A percentile compares a stretch with the other conserved stretches of the same genome.
Conservation (phyloP, 2,329 filamentous ascomycete species). For the Aspergillus pseudoterreus region DNA sequence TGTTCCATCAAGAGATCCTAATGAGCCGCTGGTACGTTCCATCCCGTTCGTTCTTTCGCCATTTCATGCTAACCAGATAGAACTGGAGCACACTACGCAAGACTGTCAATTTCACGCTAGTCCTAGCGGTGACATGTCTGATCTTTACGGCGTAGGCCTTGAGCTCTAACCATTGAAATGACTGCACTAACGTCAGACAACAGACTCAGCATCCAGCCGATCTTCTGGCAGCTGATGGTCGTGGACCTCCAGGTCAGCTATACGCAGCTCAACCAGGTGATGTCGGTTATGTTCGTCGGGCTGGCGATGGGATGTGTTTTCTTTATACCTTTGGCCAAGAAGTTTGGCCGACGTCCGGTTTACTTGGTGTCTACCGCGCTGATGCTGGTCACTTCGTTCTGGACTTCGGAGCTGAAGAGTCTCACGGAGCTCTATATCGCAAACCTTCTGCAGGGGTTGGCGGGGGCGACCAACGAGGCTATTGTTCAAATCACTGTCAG, state of each 20-base stretch:
- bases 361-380: conserved; percentile 43
- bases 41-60: background rate
- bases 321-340: conserved; percentile 46
- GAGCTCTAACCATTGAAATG: background rate
- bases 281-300: conserved; percentile 45
- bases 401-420: conserved; percentile 42
- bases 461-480: conserved; percentile 40
- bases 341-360: conserved; percentile 40
- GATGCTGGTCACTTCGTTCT: conserved; percentile 37
- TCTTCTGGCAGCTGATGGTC: conserved; percentile 47
- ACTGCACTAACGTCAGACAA: background rate
- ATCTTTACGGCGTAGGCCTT: conserved; percentile 35
- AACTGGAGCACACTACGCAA: conserved; percentile 46
- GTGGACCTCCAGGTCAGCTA: conserved; percentile 43
- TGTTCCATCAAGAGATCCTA: conserved; percentile 35
- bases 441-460: conserved; percentile 41
- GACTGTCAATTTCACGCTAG: conserved; percentile 39
- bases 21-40: conserved; percentile 33
- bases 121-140: conserved; percentile 41
- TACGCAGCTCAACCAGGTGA: conserved; percentile 42
- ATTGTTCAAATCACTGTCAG: conserved; percentile 41
- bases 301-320: conserved; percentile 44
- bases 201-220: conserved; percentile 37
- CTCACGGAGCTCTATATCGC: conserved; percentile 42
- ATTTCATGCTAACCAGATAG: conserved; percentile 12